Evolutionary conservation across 2,329 filamentous ascomycete species (phyloP), one percentile per base, ranked within the genome.

Genomic region (Paraphaeosphaeria minitans): DNA sequence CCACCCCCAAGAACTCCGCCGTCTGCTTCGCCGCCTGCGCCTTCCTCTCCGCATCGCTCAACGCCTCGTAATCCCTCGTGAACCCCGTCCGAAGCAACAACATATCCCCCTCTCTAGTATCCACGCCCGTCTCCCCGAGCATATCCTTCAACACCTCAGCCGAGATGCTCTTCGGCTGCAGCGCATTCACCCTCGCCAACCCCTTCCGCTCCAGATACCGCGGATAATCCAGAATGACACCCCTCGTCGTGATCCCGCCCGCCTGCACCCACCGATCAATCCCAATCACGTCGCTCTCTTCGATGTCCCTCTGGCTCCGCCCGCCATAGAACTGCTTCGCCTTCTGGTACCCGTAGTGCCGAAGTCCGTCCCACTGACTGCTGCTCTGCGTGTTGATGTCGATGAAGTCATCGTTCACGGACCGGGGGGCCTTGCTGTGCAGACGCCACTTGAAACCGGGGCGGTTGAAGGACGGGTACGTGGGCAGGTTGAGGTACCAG

Each of bases 311-410:
- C 56, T 79, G 74, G 2, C 72, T 75, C 33, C 72, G 69, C 0
- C 76, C 78, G 21, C 80, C 80, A 59, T 79, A 83, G 57, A 75
- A 83, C n/a, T 65, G 57, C 33, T 71, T 74, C 3, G 76, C 71
- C 8, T 72, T 71, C 49, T 81, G 79, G 33, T 81, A 80, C 9
- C 77, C 79, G 72, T 73, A 73, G 56, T 79, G 77, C 21, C 76
- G 57, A 55, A 79, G 74, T 1, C 77, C 77, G 48, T 79, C 77
- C 76, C 77, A 78, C 35, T 78, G 75, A 21, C 64, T 71, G 48
- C 69, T 71, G 16, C 70, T 66, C 61, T 79, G 77, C 4, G 76
- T 79, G 56, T 79, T 79, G 54, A 78, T 68, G 33, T 72, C 56
- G 14, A 77, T 49, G 27, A 67, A 61, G 41, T 78, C 77, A 21